Evolutionary conservation across 139 green algal species (phyloP).

Genomic region (Chlorella sorokiniana): DNA sequence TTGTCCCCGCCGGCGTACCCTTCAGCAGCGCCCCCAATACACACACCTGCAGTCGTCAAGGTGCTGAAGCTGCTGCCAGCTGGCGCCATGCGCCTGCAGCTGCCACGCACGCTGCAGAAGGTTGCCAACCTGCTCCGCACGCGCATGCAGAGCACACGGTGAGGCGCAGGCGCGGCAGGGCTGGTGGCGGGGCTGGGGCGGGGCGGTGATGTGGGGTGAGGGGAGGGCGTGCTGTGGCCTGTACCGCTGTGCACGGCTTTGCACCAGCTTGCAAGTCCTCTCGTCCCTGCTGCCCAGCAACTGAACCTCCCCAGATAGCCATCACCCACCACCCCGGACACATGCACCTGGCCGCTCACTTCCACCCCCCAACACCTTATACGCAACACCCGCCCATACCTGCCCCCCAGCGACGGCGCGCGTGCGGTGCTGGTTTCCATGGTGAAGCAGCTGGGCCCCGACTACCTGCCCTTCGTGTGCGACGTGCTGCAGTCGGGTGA

Average conservation of each 20-base stretch:
- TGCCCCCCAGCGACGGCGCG: slow-evolving; percentile 68
- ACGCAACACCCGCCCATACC: not conserved
- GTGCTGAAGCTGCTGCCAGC: slow-evolving; percentile 78
- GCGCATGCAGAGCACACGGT: slow-evolving; percentile 71
- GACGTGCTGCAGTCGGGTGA: slow-evolving; percentile 51
- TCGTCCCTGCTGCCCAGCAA: too few species aligned
- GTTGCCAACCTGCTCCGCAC: slow-evolving; percentile 72
- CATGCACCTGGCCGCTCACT: not conserved
- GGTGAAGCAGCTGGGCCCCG: slow-evolving; percentile 71
- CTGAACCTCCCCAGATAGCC: too few species aligned
- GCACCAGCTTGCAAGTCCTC: too few species aligned
- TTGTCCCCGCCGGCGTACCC: not conserved
- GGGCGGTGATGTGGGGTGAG: not conserved
- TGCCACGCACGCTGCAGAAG: slow-evolving; percentile 72
- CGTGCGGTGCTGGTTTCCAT: slow-evolving; percentile 76
- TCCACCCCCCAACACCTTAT: not conserved
- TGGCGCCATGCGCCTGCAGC: slow-evolving; percentile 57
- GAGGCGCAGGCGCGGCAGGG: not conserved
- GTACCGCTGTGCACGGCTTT: too few species aligned
- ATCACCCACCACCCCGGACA: too few species aligned
- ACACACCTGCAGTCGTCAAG: slow-evolving; percentile 64
- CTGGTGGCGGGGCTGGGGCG: not conserved
- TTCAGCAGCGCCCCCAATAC: not conserved
- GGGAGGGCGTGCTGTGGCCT: too few species aligned
- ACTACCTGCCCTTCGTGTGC: slow-evolving; percentile 67